Percentiles rank a stretch among this genome's conserved stretches.
Evolutionary conservation across 768 basidiomycete species (phyloP).

Genomic region (Pulveroboletus sp.): DNA sequence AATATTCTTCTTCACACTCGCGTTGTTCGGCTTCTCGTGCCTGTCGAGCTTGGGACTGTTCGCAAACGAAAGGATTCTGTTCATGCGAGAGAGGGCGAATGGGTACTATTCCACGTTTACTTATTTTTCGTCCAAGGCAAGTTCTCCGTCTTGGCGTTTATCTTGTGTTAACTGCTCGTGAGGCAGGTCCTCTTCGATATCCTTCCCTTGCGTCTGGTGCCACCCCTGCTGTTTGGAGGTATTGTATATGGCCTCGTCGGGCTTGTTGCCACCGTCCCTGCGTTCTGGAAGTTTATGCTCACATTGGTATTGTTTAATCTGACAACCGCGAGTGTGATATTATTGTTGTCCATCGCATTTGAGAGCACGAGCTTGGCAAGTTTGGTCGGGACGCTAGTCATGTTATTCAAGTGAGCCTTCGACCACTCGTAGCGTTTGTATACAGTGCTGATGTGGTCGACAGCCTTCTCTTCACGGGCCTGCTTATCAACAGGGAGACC

Average conservation of each 20-base stretch:
- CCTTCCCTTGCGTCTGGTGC: conserved; percentile 88
- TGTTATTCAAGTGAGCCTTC: conserved; percentile 91
- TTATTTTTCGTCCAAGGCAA: conserved; percentile 91
- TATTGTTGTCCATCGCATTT: conserved; percentile 87
- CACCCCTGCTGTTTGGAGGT: conserved; percentile 91
- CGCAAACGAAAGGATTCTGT: conserved; percentile 91
- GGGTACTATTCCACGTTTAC: conserved; percentile 97
- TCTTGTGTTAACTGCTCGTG: not conserved
- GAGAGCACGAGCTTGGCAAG: conserved; percentile 86
- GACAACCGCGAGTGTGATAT: conserved; percentile 87
- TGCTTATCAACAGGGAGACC: conserved; percentile 91
- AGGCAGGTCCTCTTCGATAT: conserved; percentile 90
- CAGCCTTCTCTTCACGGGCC: conserved; percentile 91
- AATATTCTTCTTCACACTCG: conserved; percentile 96
- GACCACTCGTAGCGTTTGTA: not conserved
- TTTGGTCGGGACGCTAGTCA: conserved; percentile 89
- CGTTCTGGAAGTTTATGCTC: conserved; percentile 98
- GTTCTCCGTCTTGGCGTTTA: not conserved
- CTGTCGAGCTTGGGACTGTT: conserved; percentile 91
- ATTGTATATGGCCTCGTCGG: conserved; percentile 96
- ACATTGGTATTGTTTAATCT: conserved; percentile 95
- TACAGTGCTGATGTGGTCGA: conserved; percentile 1
- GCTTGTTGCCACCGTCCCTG: conserved; percentile 82
- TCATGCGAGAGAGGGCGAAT: conserved; percentile 97
- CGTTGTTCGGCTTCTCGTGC: conserved; percentile 95